Evolutionary conservation across 1,284 basidiomycete genomes (phyloP), one percentile per base, ranked within the genome.

Genomic region (Ustilago sp.): DNA sequence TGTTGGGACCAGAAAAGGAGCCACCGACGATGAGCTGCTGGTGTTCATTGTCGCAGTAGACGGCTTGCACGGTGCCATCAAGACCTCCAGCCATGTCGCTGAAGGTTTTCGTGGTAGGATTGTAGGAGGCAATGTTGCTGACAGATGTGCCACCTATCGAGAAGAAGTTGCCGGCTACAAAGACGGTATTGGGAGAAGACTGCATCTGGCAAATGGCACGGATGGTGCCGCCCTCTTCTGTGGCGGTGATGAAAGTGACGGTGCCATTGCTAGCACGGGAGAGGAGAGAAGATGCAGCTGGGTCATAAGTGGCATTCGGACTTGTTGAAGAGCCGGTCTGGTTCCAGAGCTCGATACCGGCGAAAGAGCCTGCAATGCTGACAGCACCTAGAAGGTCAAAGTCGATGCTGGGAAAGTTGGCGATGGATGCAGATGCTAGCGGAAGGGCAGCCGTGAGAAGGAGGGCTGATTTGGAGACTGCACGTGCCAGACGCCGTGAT

Each of bases 1-100:
- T 72, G 68, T 81, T 48, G 13, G 88, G 86, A n/a, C 85, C 77
- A 32, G 83, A 41, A 86, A 98, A 98, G 36, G 87, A 88, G 31
- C 96, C 96, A 34, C 94, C 94, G 23, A 90, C 92, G 92, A 95
- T 96, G 52, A 99, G 88, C 77, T 91, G 90, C 74, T 89, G 88
- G 70, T 90, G 89, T 54, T 88, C 87, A 12, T 89, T 80, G 86
- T 98, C 94, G 87, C 96, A 99, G 79, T 90, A 93, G n/a, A 97
- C 81, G 2, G 94, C 88, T 60, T 90, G 88, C 7, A 98, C 90
- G 52, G 89, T 87, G 47, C 93, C 94, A 75, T 94, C 83, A 17
- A 84, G 61, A 43, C 81, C 81, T 41, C 74, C 80, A 35, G 63
- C 77, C 59, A 84, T 68, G 32, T 62, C 58, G 47, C 34, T 19